Evolutionary conservation across 2,329 filamentous ascomycete genomes (phyloP).

Genomic region (Verticillium isaacii): DNA sequence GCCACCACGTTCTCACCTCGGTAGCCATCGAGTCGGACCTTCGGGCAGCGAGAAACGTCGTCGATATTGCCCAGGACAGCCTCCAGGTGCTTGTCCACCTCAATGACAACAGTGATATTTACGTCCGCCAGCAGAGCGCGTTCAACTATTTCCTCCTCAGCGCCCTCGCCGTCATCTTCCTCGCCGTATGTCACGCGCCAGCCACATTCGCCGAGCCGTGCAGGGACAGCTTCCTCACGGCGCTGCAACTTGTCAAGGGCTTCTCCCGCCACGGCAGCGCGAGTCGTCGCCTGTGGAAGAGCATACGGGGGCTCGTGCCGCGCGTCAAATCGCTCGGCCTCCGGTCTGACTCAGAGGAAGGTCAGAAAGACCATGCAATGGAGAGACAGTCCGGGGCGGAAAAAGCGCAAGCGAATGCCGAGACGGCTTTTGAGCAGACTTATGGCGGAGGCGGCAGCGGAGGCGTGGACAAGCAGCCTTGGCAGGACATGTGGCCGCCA

Average conservation of each 20-base stretch:
- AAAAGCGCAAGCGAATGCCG: conserved; percentile 7
- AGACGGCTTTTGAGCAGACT: not conserved
- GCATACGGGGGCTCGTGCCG: conserved; percentile 26
- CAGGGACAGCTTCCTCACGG: conserved; percentile 24
- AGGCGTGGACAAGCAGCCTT: not conserved
- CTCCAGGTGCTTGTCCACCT: conserved; percentile 31
- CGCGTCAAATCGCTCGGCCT: conserved; percentile 21
- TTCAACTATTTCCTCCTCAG: conserved; percentile 37
- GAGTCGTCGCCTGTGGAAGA: conserved; percentile 29
- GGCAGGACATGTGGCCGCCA: not conserved
- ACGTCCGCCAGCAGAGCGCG: conserved; percentile 30
- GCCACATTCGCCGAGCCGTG: conserved; percentile 31
- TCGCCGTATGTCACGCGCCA: conserved; percentile 40
- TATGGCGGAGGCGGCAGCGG: not conserved
- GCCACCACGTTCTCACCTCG: conserved; percentile 33
- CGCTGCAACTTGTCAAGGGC: conserved; percentile 23
- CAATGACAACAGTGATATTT: conserved; percentile 28
- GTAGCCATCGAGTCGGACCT: conserved; percentile 29
- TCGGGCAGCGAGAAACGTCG: conserved; percentile 30
- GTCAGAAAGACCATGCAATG: not conserved
- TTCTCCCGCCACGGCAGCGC: conserved; percentile 26
- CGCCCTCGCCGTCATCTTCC: conserved; percentile 31
- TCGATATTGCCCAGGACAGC: conserved; percentile 27
- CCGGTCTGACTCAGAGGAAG: conserved; percentile 9
- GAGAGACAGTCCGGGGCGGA: not conserved